Conservation (phyloP, 1,139 yeast genomes). For the Pichia sp. region DNA sequence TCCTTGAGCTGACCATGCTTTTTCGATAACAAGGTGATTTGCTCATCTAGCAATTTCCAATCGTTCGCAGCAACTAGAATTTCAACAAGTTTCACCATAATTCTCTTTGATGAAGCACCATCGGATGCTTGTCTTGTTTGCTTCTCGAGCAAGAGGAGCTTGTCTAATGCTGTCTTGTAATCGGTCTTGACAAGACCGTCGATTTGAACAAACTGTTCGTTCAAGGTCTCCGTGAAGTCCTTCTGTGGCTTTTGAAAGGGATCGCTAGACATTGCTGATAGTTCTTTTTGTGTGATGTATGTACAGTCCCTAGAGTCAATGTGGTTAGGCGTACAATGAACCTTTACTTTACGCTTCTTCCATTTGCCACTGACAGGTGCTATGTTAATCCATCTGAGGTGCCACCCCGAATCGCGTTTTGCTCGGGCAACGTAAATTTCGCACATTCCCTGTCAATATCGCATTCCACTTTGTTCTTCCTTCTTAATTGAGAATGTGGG, state of each 20-base stretch:
- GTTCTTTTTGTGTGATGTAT: no score
- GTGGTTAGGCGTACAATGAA: no score
- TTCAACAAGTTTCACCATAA: conserved; percentile 64
- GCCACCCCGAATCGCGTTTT: no score
- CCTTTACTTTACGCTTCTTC: no score
- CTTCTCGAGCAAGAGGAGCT: conserved; percentile 74
- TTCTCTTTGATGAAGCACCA: conserved; percentile 80
- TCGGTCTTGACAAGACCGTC: conserved; percentile 54
- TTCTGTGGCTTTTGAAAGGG: conserved; percentile 83
- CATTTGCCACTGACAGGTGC: no score
- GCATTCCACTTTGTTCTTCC: no score
- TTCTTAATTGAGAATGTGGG: no score
- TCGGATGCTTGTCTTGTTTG: conserved; percentile 96
- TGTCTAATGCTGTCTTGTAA: conserved; percentile 68
- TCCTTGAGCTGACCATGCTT: conserved; percentile 95
- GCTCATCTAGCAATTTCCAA: conserved; percentile 80
- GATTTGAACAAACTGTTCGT: conserved; percentile 79
- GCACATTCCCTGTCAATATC: no score
- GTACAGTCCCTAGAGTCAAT: no score
- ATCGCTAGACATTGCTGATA: conserved; percentile 96
- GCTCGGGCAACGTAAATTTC: no score
- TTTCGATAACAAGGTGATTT: conserved; percentile 70
- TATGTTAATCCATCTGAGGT: no score
- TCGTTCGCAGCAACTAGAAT: conserved; percentile 53
- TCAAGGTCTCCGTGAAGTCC: conserved; percentile 77